Conservation (phyloP, 2,329 filamentous ascomycete species). For the Aspergillus texensis region DNA sequence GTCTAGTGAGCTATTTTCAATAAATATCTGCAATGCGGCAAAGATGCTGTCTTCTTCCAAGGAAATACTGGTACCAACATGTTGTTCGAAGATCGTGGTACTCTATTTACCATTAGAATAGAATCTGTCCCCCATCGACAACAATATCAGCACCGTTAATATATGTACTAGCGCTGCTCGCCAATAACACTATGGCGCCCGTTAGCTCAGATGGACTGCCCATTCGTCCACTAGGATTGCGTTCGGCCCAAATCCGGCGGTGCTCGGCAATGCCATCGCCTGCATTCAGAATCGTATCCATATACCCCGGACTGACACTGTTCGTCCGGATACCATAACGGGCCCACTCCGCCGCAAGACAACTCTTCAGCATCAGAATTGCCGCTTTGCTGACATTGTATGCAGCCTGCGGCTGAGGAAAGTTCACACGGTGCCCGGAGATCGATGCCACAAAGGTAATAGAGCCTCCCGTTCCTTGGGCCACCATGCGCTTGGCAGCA, state of each 20-base stretch:
- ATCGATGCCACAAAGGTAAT: conserved; percentile 66
- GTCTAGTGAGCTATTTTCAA: too few relatives aligned
- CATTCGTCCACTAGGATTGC: conserved; percentile 68
- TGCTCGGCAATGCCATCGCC: conserved; percentile 60
- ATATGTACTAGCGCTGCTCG: not conserved
- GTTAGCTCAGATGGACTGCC: conserved; percentile 65
- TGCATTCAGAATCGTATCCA: conserved; percentile 75
- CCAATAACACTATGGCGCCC: conserved; percentile 59
- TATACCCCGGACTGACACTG: conserved; percentile 71
- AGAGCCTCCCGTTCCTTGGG: conserved; percentile 1
- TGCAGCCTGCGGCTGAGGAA: conserved; percentile 69
- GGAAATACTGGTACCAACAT: too few relatives aligned
- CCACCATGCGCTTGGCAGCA: conserved; percentile 45
- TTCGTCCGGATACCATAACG: conserved; percentile 71
- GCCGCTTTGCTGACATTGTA: conserved; percentile 76
- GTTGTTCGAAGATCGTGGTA: not conserved
- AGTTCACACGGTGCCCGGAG: conserved; percentile 70
- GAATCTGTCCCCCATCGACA: not conserved
- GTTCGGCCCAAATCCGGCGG: conserved; percentile 58
- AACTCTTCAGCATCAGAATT: conserved; percentile 64
- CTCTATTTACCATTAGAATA: not conserved
- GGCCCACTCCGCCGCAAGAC: conserved; percentile 73
- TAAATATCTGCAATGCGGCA: too few relatives aligned
- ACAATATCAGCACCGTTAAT: not conserved
- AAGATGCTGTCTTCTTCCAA: not conserved